Percentiles rank a stretch among this genome's conserved stretches.
These are phyloP conservation scores for Suillus subalutaceus DNA, from an alignment of 768 basidiomycete genomes.

Conservation along the genomic window DNA sequence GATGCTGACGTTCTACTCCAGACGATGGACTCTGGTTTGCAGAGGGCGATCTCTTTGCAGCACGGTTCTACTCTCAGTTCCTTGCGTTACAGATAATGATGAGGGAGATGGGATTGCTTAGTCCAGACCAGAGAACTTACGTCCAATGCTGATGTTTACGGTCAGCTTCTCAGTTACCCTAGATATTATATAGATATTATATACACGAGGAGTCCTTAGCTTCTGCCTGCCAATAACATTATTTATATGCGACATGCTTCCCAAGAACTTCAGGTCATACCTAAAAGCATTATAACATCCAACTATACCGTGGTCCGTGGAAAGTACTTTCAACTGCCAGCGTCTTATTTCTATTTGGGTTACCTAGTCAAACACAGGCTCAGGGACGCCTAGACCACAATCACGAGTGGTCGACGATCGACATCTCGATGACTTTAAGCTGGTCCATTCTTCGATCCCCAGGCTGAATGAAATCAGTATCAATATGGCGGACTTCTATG, in stretches of 20 bases:
- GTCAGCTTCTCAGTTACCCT: not conserved
- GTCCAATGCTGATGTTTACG: not conserved
- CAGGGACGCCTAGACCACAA: not conserved
- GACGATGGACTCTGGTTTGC: slow-evolving; percentile 13
- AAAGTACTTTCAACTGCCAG: not conserved
- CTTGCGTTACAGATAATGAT: not conserved
- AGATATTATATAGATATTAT: not conserved
- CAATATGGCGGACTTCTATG: not conserved
- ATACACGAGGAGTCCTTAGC: not conserved
- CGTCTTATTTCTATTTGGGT: not conserved
- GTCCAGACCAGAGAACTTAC: not conserved
- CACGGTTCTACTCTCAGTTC: slow-evolving; percentile 1
- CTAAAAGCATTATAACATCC: not conserved
- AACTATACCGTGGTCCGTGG: not conserved
- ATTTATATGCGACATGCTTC: not conserved
- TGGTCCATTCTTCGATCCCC: not conserved
- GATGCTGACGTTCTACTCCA: not conserved
- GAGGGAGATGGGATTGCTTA: not conserved
- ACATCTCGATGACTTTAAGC: not conserved
- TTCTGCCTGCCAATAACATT: not conserved
- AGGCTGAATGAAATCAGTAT: not conserved
- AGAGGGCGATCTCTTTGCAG: slow-evolving; percentile 11
- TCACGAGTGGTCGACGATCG: not conserved
- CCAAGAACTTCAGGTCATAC: not conserved
- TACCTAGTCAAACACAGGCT: not conserved